phyloP scores from a whole-genome alignment of 2,329 filamentous ascomycete genomes.

The Aspergillus candidus region DNA sequence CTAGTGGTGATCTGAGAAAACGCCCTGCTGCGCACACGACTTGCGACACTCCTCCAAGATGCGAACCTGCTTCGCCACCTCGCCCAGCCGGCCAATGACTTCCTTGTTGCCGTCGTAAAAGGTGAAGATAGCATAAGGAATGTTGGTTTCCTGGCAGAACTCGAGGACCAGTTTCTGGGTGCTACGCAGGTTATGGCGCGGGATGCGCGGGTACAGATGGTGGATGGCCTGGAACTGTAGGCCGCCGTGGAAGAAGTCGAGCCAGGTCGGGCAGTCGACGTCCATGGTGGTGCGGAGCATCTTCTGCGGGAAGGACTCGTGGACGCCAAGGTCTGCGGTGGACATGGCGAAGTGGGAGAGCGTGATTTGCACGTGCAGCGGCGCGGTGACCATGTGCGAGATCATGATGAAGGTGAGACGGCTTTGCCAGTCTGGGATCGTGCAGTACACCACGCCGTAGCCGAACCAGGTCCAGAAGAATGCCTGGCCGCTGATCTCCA shows the following conservation, averaged over 20 bases:
- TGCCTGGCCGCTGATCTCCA: conserved; percentile 69
- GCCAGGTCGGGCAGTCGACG: conserved; percentile 78
- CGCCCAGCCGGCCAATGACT: conserved; percentile 68
- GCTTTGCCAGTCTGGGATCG: conserved; percentile 62
- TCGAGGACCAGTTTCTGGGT: conserved; percentile 70
- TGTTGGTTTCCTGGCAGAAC: conserved; percentile 74
- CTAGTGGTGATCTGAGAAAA: conserved; percentile 29
- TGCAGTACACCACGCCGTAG: conserved; percentile 69
- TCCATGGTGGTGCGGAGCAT: conserved; percentile 95
- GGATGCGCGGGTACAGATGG: conserved; percentile 76
- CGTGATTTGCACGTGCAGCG: conserved; percentile 83
- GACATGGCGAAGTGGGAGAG: conserved; percentile 93
- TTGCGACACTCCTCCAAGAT: conserved; percentile 71
- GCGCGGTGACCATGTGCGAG: conserved; percentile 73
- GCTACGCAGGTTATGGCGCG: conserved; percentile 72
- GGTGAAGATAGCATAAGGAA: conserved; percentile 79
- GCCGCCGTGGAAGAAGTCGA: conserved; percentile 84
- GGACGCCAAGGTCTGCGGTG: conserved; percentile 73
- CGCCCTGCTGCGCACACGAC: conserved; percentile 27
- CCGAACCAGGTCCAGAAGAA: conserved; percentile 88
- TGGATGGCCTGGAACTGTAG: conserved; percentile 87
- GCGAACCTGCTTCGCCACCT: conserved; percentile 72
- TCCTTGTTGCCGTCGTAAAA: conserved; percentile 79
- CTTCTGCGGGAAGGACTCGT: conserved; percentile 82
- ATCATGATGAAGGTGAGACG: conserved; percentile 70